Percentiles rank a stretch among this genome's conserved stretches.
Conservation (phyloP, 2,329 filamentous ascomycete genomes). For the Talaromyces albobiverticillius region DNA sequence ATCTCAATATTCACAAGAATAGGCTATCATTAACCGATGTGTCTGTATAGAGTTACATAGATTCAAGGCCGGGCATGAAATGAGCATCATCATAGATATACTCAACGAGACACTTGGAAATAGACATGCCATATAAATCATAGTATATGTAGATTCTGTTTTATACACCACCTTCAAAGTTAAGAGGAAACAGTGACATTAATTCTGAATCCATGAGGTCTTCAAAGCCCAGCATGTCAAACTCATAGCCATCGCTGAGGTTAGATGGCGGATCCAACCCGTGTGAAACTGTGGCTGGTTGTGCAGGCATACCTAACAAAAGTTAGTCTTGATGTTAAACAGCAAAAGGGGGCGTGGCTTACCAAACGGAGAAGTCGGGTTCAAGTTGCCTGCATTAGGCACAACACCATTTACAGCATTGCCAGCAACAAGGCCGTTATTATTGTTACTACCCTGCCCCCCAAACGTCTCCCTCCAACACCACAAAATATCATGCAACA, state of each 20-base stretch:
- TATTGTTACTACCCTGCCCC: constrained; percentile 9
- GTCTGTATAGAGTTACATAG: too few species aligned
- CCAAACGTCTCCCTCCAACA: constrained; percentile 20
- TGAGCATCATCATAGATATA: too few species aligned
- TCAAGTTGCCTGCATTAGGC: neutral
- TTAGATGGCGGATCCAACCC: neutral
- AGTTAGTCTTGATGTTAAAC: neutral
- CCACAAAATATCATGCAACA: constrained; percentile 20
- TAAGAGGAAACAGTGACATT: constrained; percentile 14
- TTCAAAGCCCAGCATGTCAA: constrained; percentile 10
- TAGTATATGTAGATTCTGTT: too few species aligned
- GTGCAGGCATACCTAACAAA: neutral
- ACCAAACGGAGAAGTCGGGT: neutral
- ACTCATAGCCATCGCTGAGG: neutral
- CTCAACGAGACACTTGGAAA: too few species aligned
- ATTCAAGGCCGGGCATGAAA: too few species aligned
- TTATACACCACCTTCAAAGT: neutral
- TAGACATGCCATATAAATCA: too few species aligned
- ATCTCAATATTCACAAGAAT: too few species aligned
- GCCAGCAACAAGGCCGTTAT: too few species aligned
- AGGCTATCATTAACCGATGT: too few species aligned
- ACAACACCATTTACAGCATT: neutral
- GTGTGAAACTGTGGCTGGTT: neutral
- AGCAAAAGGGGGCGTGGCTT: too few species aligned
- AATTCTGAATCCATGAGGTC: constrained; percentile 16